A percentile compares a stretch with the other conserved stretches of the same genome.
phyloP scores from a whole-genome alignment of 2,329 filamentous ascomycete species.

The Claviceps sp. region DNA sequence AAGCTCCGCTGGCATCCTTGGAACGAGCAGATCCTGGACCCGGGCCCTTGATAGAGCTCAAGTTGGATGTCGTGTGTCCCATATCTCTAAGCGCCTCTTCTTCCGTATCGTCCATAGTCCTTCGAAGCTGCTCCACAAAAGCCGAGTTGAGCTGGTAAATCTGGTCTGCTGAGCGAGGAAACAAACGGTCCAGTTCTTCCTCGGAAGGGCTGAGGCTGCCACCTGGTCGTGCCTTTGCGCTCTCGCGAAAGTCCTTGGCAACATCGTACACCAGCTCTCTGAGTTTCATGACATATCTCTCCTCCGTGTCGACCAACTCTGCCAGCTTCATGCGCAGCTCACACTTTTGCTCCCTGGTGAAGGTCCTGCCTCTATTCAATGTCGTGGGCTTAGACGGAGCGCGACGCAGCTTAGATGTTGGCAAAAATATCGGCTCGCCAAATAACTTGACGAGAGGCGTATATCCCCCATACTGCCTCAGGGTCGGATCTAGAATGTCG shows the following conservation, averaged over 20 bases:
- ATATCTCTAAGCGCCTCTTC: conserved; percentile 67
- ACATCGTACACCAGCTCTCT: conserved; percentile 71
- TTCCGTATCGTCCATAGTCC: conserved; percentile 70
- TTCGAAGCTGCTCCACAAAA: conserved; percentile 65
- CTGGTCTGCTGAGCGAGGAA: conserved; percentile 65
- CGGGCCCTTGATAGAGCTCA: conserved; percentile 26
- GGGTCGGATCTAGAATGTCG: conserved; percentile 48
- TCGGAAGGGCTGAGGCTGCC: conserved; percentile 59
- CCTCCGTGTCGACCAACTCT: conserved; percentile 86
- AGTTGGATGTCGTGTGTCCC: conserved; percentile 36
- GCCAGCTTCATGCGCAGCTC: conserved; percentile 77
- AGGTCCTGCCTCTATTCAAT: conserved; percentile 63
- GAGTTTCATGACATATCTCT: conserved; percentile 82
- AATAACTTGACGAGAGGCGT: conserved; percentile 64
- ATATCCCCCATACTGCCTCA: conserved; percentile 65
- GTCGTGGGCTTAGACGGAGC: conserved; percentile 79
- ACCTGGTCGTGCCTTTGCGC: conserved; percentile 43
- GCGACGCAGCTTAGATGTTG: conserved; percentile 69
- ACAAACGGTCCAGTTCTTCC: conserved; percentile 60
- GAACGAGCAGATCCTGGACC: conserved; percentile 28
- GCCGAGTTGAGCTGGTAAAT: conserved; percentile 72
- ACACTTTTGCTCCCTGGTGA: conserved; percentile 70
- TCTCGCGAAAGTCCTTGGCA: conserved; percentile 64
- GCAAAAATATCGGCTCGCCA: conserved; percentile 74
- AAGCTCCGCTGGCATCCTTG: conserved; percentile 65